Base-by-base conservation (phyloP, 2,329 filamentous ascomycete genomes). In the Fusarium tanahbumbuense region DNA sequence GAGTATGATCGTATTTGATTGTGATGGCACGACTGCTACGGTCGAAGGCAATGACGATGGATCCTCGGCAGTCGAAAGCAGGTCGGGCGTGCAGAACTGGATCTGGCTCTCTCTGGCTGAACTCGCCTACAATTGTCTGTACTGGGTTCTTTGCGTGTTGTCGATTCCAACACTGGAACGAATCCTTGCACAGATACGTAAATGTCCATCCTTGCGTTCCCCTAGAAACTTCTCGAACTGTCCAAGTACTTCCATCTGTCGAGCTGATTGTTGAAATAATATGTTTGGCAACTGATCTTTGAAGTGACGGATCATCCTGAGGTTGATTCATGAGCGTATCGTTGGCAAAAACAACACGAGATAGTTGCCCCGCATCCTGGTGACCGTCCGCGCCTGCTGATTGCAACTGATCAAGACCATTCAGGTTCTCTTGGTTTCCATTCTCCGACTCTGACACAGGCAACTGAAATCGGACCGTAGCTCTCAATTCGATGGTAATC, bases 1-100 rank as follows among this genome's bases (percentile, higher is more conserved):
- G 84, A 0, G 84, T 87, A 70, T 89, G 87, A 32, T 85, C 82
- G 70, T 89, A 88, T 60, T 85, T 85, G 56, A 89, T 79, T 13
- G 82, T 80, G 41, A 89, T 83, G 11, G 80, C 77, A 32, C 83
- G 83, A 30, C 78, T 81, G 25, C 79, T 80, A 57, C 82, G 83
- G 9, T 82, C 81, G 67, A 89, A 89, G 2, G 81, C 75, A 45
- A 89, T 81, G 4, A 77, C 81, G 20, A 89, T 75, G 1, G 80
- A 79, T 20, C 87, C 87, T 40, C 85, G 82, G 63, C 87, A 89
- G 70, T 89, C 86, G 67, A 88, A 89, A 0, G 87, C 87, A 54
- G 87, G 87, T 16, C 87, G 85, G 28, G 78, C 85, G 5, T 83
- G 71, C 25, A 84, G 80, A 32, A 81, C 64, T 1, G 81, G 78